These are phyloP conservation scores for Jaminaea rosea DNA, from an alignment of 1,284 basidiomycete species.

Conservation along the genomic window DNA sequence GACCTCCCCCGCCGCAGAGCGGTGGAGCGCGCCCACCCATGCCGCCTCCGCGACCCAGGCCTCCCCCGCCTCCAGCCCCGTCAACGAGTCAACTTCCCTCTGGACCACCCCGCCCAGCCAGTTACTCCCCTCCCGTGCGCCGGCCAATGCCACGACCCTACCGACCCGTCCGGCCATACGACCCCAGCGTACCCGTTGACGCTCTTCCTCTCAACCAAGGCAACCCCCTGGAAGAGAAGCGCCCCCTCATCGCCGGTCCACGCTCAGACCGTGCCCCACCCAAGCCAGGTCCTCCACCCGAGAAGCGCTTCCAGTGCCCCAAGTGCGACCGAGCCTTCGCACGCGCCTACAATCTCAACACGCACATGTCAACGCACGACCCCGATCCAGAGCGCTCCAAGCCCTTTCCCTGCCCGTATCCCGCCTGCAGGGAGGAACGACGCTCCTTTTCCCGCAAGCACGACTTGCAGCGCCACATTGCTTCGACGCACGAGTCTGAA, in stretches of 20 bases:
- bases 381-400: conserved; percentile 64
- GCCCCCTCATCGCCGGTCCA: background rate
- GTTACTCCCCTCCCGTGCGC: background rate
- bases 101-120: background rate
- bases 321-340: conserved; percentile 61
- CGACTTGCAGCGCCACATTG: conserved; percentile 71
- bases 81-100: background rate
- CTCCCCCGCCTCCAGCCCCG: background rate
- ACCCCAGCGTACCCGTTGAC: background rate
- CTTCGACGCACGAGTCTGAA: conserved; percentile 61
- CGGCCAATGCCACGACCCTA: background rate
- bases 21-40: no score
- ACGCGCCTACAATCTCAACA: conserved; percentile 80
- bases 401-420: conserved; percentile 71
- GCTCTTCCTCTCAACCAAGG: background rate
- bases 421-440: conserved; percentile 56
- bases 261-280: background rate
- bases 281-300: conserved; percentile 4
- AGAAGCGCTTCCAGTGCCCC: conserved; percentile 38
- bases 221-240: background rate
- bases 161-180: no score
- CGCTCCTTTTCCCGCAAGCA: conserved; percentile 83
- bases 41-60: background rate
- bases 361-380: conserved; percentile 79
- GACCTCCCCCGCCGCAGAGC: conserved; percentile 3